Evolutionary conservation across 176 grass and related monocot species (phyloP), one percentile per base, ranked within the genome.

Genomic region (Avena sativa): DNA sequence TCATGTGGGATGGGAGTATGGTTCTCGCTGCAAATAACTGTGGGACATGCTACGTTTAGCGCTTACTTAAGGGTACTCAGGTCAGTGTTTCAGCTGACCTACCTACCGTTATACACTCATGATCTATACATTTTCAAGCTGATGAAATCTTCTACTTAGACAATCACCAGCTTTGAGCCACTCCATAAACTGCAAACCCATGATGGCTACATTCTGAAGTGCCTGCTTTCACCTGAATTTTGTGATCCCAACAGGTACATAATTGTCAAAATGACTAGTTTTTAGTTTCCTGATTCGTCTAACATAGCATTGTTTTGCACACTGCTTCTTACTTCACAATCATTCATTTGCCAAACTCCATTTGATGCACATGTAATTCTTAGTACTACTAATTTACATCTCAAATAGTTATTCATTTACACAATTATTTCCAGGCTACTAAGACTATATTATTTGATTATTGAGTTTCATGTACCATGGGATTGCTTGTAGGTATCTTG

Each of bases 1-100:
- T 91, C 83, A 99, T 99, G 94, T 96, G 97, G 97, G 97, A 99
- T 61, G 97, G 94, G 25, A 96, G 93, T 88, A 99, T 99, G 94
- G 94, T 99, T 68, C 94, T 94, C 75, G 94, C 94, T 91, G 92
- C 94, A 83, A 99, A 96, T 92, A 96, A 96, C 86, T 80, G 51
- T 21, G 97, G 97, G 77, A 96, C 94, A 82, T 99, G 97, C 65
- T 99, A 99, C 30, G 97, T 96, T 53, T 99, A 92, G 94, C 90
- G 94, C 76, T 85, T 93, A 69, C 84, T 93, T 57, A 91, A 95
- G 74, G 94, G 89, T 79, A 93, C 89, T 76, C 91, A 93, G 89
- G 87, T 95, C 68, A 30, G 77, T 69, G 8, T 20, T 50, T 46
- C 57, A 21, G 25, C 73, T 20, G 17, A 3, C 20, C n/a, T 79